Conservation (phyloP, 805 yeast species). For the Nakazawaea laoshanensis region DNA sequence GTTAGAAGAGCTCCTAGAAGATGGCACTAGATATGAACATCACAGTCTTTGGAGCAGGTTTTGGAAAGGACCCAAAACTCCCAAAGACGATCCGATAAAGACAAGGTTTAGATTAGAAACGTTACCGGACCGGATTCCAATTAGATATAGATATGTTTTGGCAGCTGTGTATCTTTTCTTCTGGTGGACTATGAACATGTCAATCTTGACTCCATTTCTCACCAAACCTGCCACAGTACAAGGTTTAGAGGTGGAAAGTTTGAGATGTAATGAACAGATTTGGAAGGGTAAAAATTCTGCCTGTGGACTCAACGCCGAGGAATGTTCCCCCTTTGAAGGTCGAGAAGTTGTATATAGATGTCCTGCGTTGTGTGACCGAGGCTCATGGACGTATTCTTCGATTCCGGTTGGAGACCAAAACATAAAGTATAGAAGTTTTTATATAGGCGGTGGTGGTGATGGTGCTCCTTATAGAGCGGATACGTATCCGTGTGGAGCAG, state of each 20-base stretch:
- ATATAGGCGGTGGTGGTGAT: constrained; percentile 65
- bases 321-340: constrained; percentile 41
- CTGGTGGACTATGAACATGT: too few relatives aligned
- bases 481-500: constrained; percentile 85
- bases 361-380: constrained; percentile 81
- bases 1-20: constrained; percentile 1
- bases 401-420: constrained; percentile 64
- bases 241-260: constrained; percentile 28
- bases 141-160: too few relatives aligned
- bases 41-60: constrained; percentile 14
- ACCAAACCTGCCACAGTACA: too few relatives aligned
- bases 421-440: constrained; percentile 62
- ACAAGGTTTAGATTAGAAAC: too few relatives aligned
- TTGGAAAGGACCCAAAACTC: constrained; percentile 50
- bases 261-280: constrained; percentile 39
- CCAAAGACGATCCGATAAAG: constrained; percentile 42
- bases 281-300: constrained; percentile 73
- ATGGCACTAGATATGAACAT: not conserved
- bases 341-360: constrained; percentile 57
- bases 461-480: constrained; percentile 71
- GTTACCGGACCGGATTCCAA: too few relatives aligned
- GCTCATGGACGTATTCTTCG: constrained; percentile 67
- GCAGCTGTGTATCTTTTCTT: too few relatives aligned
- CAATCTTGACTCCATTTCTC: too few relatives aligned
- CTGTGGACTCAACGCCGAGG: constrained; percentile 67